Base-by-base conservation (phyloP, 176 grass and related monocot genomes). In the Oryza meyeriana region DNA sequence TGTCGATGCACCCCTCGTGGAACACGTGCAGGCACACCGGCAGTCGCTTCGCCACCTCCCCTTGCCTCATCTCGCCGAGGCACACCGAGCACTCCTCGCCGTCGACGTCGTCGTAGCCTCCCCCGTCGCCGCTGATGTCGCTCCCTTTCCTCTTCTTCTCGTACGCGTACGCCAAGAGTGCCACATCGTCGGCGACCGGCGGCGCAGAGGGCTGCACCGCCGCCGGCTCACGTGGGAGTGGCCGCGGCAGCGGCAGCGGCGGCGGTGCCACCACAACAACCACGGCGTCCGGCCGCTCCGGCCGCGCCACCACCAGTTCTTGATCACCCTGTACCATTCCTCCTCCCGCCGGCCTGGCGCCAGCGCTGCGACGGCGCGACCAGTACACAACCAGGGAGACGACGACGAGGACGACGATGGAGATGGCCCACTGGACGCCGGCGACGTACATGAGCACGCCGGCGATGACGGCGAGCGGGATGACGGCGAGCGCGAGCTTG, bases 21-120 rank as follows among this genome's bases (percentile, higher is more conserved):
- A 83, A 83, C 22, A 62, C 33, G 68, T 88, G 85, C 27, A 26
- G 30, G 80, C 85, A 87, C 14, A 10, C 26, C 11, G 85, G 79
- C 58, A 87, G 38, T 52, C 63, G 52, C 47, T 39, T 71, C 67
- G 80, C 78, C 52, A 12, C 71, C 76, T 86, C 84, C 70, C 76
- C 84, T 24, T 25, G n/a, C 35, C 64, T 26, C 50, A 86, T 30
- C 69, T 45, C 66, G 39, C 78, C 76, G 58, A 79, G 69, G 77
- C 57, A 86, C 13, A 81, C 71, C 24, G 69, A 30, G 71, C 77
- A 86, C 45, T 71, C 71, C 2, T n/a, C 61, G 24, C 20, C 24
- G 40, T 57, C 52, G 24, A 52, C 50, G n/a, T 9, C 17, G 5
- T 4, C 59, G 29, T 2, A 14, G 13, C 35, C 48, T 13, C 29